A percentile compares a stretch with the other conserved stretches of the same genome.
phyloP scores from a whole-genome alignment of 2,329 filamentous ascomycete genomes.

The Talaromyces sp. region DNA sequence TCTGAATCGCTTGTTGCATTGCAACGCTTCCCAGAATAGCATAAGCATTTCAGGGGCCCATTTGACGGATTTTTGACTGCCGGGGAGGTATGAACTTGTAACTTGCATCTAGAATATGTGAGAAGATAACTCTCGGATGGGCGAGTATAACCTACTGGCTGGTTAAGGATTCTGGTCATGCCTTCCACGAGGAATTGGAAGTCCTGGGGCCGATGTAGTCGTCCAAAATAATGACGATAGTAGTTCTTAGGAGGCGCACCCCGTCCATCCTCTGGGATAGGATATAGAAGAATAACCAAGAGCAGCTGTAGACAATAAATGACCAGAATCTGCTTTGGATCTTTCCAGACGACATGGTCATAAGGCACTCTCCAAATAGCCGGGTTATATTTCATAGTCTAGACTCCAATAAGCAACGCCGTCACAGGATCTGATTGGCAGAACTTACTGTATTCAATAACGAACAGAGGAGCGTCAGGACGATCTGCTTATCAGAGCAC shows the following conservation, averaged over 20 bases:
- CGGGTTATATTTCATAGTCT: slow-evolving; percentile 95
- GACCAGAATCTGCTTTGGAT: slow-evolving; percentile 84
- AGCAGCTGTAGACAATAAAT: slow-evolving; percentile 90
- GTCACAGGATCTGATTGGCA: neutral
- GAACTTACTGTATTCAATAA: slow-evolving; percentile 80
- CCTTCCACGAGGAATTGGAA: slow-evolving; percentile 97
- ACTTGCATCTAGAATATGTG: slow-evolving; percentile 63
- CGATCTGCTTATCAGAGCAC: slow-evolving; percentile 84
- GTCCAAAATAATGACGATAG: slow-evolving; percentile 87
- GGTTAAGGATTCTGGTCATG: slow-evolving; percentile 87
- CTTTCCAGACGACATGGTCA: slow-evolving; percentile 86
- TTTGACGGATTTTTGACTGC: slow-evolving; percentile 73
- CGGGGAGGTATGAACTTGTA: slow-evolving; percentile 82
- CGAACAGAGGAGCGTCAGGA: slow-evolving; percentile 87
- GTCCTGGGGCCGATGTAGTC: slow-evolving; percentile 88
- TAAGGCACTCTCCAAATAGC: slow-evolving; percentile 92
- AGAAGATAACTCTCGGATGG: neutral
- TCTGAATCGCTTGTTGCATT: slow-evolving; percentile 96
- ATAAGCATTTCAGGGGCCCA: slow-evolving; percentile 96
- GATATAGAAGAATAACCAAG: slow-evolving; percentile 80
- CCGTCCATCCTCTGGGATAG: slow-evolving; percentile 73
- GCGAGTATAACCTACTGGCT: slow-evolving; percentile 56
- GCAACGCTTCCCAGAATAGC: slow-evolving; percentile 94
- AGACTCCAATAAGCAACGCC: slow-evolving; percentile 17
- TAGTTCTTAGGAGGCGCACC: slow-evolving; percentile 75